Base-by-base conservation (phyloP, 257 asterid species). In the Ophiorrhiza pumila region DNA sequence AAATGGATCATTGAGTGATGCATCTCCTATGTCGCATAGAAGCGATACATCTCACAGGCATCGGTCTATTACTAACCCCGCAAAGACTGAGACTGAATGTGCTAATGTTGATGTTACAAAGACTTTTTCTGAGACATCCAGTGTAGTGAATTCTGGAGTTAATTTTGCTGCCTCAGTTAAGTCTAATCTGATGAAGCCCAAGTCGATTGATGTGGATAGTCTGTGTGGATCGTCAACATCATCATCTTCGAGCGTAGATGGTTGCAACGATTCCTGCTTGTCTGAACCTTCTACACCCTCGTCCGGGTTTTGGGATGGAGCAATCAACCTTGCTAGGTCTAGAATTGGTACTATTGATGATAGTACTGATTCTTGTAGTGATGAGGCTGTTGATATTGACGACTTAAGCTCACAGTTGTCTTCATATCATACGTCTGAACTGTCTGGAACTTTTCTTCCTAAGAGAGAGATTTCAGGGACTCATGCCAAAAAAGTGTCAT, bases 241-340 rank as follows among this genome's bases (percentile, higher is more conserved):
- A 39, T 82, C 82, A 39, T 72, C 71, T 76, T 72, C 74, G 39
- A 64, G 73, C 85, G 73, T 50, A 67, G 71, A 78, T 32, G 81
- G 72, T 58, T 81, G 87, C 65, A 71, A 77, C 60, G 88, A 81
- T 60, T 74, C 85, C 73, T 83, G 81, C 59, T 71, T 79, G 60
- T 80, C 86, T 56, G 89, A 78, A 68, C 83, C 92, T 43, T 84
- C 94, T 65, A 78, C 88, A 75, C 80, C 87, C 78, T 83, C 89
- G 4, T 82, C 89, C 83, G 90, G 77, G 68, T 91, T 89, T 68
- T 91, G 96, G 94, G 89, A 79, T 62, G 95, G 89, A 74, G 56
- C 84, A 67, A 74, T 81, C 74, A 85, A 80, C 65, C 71, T 55
- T 73, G 63, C 74, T 68, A 82, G 81, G 78, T 77, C 84, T 72